Conservation (phyloP, 148 eudicot species). For the Nepenthes mirabilis region DNA sequence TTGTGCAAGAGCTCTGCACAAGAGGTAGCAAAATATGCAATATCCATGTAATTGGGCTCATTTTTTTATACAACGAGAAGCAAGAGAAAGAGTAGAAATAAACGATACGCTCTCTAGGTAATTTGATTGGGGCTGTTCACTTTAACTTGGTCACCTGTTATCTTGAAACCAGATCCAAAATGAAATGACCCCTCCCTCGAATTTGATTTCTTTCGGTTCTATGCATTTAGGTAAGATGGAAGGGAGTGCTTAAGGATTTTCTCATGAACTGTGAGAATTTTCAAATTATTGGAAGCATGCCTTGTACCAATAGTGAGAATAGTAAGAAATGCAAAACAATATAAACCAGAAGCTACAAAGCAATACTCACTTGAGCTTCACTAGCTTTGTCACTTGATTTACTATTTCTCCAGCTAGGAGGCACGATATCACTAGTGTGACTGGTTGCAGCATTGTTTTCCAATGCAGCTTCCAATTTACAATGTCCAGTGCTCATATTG, state of each 20-base stretch:
- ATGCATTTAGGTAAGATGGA: neutral
- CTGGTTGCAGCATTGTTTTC: conserved; percentile 12
- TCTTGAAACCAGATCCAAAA: too few species aligned
- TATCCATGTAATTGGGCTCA: conserved; percentile 1
- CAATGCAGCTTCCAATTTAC: conserved; percentile 13
- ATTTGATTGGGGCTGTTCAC: too few species aligned
- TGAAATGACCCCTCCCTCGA: too few species aligned
- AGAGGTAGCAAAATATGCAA: conserved; percentile 5
- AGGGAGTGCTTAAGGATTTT: too few species aligned
- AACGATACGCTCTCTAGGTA: neutral
- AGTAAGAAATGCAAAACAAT: neutral
- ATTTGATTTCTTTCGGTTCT: neutral
- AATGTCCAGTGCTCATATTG: conserved; percentile 8
- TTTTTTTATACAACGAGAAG: neutral
- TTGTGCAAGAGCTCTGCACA: conserved; percentile 9
- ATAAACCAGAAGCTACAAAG: neutral
- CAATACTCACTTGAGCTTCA: conserved; percentile 26
- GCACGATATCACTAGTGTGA: conserved; percentile 16
- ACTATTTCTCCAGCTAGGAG: conserved; percentile 15
- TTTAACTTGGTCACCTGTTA: too few species aligned
- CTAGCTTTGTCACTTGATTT: conserved; percentile 14
- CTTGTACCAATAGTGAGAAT: neutral
- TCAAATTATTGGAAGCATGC: neutral
- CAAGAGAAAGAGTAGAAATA: neutral
- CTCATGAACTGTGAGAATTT: too few species aligned